These are phyloP conservation scores for Tolypocladium paradoxum DNA, from an alignment of 2,329 filamentous ascomycete genomes.

Conservation along the genomic window DNA sequence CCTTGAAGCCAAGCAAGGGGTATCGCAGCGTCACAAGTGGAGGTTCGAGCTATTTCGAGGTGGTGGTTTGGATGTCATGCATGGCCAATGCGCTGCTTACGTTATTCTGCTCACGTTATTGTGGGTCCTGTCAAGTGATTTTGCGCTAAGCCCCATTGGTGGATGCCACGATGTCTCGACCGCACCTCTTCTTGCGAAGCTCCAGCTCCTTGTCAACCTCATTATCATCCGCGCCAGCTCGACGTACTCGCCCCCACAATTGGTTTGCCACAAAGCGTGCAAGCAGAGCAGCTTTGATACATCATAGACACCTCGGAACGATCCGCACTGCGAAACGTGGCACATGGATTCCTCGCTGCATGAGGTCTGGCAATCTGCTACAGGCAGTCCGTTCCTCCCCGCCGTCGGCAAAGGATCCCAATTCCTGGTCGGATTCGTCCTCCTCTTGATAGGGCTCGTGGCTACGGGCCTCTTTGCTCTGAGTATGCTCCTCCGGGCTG, in stretches of 20 bases:
- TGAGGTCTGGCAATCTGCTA: conserved; percentile 88
- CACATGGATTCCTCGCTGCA: conserved; percentile 73
- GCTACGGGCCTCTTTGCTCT: conserved; percentile 74
- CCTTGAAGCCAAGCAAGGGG: neutral
- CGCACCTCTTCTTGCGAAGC: conserved; percentile 7
- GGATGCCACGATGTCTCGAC: conserved; percentile 23
- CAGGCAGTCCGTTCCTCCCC: conserved; percentile 75
- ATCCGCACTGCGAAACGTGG: conserved; percentile 7
- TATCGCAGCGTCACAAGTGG: neutral
- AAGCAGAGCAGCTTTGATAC: neutral
- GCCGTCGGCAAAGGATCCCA: conserved; percentile 72
- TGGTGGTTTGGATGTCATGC: neutral
- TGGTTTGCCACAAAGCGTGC: neutral
- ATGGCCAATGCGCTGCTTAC: conserved; percentile 19
- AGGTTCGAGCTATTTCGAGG: too few relatives aligned
- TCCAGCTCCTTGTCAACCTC: conserved; percentile 5
- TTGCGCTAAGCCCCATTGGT: conserved; percentile 20
- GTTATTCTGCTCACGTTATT: too few relatives aligned
- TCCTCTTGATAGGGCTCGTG: conserved; percentile 62
- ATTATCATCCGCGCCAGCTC: neutral
- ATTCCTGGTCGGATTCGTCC: conserved; percentile 67
- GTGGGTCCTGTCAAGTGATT: too few relatives aligned
- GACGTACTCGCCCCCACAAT: neutral
- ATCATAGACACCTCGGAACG: neutral
- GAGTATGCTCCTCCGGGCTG: conserved; percentile 44